phyloP scores from a whole-genome alignment of 192 early-diverging fungal genomes.

The Backusella luteola region DNA sequence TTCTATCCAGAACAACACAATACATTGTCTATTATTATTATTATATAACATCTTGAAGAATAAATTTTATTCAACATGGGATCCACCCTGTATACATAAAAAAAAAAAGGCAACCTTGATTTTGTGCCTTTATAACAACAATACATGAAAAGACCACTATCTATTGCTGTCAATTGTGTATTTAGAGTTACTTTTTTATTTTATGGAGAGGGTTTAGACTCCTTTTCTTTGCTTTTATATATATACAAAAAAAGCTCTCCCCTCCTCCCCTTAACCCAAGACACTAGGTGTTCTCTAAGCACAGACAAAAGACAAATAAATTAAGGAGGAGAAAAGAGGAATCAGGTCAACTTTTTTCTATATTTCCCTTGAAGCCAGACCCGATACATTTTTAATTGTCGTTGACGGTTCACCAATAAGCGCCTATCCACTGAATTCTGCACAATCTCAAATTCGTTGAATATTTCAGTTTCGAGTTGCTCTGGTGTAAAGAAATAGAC shows the following conservation, averaged over 20 bases:
- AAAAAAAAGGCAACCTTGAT: not conserved
- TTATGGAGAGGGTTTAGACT: not conserved
- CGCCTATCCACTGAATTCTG: conserved; percentile 93
- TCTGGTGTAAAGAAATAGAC: conserved; percentile 89
- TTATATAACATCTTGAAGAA: too few species aligned
- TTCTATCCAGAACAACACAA: not conserved
- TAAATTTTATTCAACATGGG: too few species aligned
- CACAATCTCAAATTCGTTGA: conserved; percentile 54
- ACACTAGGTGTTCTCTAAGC: not conserved
- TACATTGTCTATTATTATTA: not conserved
- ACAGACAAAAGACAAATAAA: conserved; percentile 12
- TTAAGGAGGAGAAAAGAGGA: not conserved
- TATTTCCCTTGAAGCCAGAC: conserved; percentile 98
- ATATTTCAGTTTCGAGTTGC: conserved; percentile 42
- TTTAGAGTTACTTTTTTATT: not conserved
- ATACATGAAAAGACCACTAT: not conserved
- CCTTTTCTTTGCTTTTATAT: not conserved
- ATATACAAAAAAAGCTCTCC: not conserved
- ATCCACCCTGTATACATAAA: not conserved
- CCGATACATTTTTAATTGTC: conserved; percentile 96
- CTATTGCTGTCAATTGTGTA: conserved; percentile 3
- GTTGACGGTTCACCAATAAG: conserved; percentile 87
- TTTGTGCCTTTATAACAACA: not conserved
- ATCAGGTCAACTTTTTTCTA: conserved; percentile 48
- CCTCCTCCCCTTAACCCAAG: not conserved